Base-by-base conservation (phyloP, 108 stramenopile genomes). In the Epithemia pelagica region DNA sequence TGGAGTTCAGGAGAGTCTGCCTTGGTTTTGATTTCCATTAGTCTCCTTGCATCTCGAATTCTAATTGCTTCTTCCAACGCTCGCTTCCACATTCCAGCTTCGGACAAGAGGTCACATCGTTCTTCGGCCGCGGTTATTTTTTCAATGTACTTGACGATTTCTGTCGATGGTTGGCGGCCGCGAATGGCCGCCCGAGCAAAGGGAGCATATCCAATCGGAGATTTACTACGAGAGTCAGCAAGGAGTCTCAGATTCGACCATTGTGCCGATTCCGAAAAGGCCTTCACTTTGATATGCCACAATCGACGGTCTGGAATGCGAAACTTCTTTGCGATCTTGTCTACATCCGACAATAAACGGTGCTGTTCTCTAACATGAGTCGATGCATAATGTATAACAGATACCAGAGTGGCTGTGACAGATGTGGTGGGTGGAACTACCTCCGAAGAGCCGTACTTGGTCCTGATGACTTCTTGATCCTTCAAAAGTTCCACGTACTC, bases 261-360 rank as follows among this genome's bases (percentile, higher is more conserved):
- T 63, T 92, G 90, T 18, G 66, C 76, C 28, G 83, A 88, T 32
- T 84, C 78, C 1, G 82, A 66, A 70, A 91, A 82, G 19, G 86
- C 89, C 60, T 70, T 84, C n/a, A 95, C 84, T 64, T 92, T 90
- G 26, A 85, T 77, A 68, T 88, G 74, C 87, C 87, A 95, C 28
- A 88, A 53, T 59, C 86, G 69, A 59, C 91, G 90, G 19, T 95
- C 94, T n/a, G 94, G 73, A 28, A 95, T 75, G 30, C 89, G 79
- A 76, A 87, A 92, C 66, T 88, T 90, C 74, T 89, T 92, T 0
- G 88, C 88, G 58, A 95, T 59, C 56, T 89, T 88, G 29, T 89
- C 88, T 20, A 82, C 85, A 67, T 92, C 94, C 1, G 69, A 63
- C 58, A 88, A 74, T 19, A 93, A 71, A 24, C 79, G 74, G 62